A percentile compares a stretch with the other conserved stretches of the same genome.
Conservation (phyloP, 164 flowering plant species). For the Umbellularia californica region DNA sequence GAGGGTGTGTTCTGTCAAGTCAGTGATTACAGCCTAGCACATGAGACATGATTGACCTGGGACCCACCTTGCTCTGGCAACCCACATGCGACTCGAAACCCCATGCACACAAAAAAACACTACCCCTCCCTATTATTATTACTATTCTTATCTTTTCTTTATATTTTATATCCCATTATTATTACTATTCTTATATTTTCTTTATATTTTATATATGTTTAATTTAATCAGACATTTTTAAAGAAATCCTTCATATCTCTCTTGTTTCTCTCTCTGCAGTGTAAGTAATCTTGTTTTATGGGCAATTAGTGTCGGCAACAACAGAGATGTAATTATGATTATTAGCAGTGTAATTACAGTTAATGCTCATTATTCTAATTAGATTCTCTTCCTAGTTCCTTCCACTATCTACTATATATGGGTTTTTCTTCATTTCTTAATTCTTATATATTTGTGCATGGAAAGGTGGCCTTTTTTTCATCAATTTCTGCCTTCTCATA, state of each 20-base stretch:
- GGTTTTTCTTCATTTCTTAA: neutral
- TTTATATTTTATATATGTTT: neutral
- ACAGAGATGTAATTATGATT: neutral
- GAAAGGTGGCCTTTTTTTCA: neutral
- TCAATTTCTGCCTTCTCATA: neutral
- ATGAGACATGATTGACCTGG: constrained; percentile 41
- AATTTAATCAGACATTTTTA: no score
- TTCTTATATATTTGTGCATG: neutral
- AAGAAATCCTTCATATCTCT: neutral
- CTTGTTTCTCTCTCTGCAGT: no score
- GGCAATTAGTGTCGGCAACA: neutral
- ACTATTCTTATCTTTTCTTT: neutral
- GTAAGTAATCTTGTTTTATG: neutral
- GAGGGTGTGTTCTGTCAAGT: constrained; percentile 25
- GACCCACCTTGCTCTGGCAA: constrained; percentile 41
- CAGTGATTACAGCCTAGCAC: constrained; percentile 54
- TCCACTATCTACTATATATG: neutral
- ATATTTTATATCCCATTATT: neutral
- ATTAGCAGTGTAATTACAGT: constrained; percentile 1
- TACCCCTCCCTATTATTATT: neutral
- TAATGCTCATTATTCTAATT: neutral
- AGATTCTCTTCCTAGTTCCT: neutral
- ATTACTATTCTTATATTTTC: neutral
- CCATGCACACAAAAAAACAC: constrained; percentile 26
- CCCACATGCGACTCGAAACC: constrained; percentile 53